Percentiles rank a stretch among this genome's conserved stretches.
phyloP scores from a whole-genome alignment of 1,284 basidiomycete species.

The Leccinum subspadiceum region DNA sequence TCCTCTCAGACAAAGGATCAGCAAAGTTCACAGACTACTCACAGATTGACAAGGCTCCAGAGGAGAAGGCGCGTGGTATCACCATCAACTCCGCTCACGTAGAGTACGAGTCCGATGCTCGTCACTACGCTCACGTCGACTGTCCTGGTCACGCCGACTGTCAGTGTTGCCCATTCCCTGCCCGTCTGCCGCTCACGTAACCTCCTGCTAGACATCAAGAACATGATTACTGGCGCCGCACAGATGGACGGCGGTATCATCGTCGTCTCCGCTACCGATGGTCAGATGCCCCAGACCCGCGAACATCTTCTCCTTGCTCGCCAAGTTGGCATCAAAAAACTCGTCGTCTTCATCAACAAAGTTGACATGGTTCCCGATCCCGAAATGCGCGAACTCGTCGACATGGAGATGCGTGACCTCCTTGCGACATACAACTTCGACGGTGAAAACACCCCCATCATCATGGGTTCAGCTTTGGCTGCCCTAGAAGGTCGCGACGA shows the following conservation, averaged over 20 bases:
- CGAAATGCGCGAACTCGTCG: conserved; percentile 99
- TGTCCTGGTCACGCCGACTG: conserved; percentile 96
- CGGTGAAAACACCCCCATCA: conserved; percentile 94
- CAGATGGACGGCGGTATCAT: conserved; percentile 99
- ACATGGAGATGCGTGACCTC: conserved; percentile 99
- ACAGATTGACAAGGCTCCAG: conserved; percentile 99
- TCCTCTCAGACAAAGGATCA: conserved; percentile 77
- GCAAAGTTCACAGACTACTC: conserved; percentile 98
- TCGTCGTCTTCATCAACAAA: conserved; percentile 99
- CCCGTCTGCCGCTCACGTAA: conserved; percentile 3
- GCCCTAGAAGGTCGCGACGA: conserved; percentile 86
- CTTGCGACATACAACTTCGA: conserved; percentile 92
- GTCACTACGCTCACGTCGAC: conserved; percentile 99
- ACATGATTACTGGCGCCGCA: conserved; percentile 99
- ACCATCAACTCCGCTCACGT: conserved; percentile 96
- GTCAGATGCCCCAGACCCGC: conserved; percentile 99
- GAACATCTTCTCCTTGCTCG: conserved; percentile 97
- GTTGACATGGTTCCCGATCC: conserved; percentile 95
- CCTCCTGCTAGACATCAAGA: conserved; percentile 74
- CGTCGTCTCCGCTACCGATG: conserved; percentile 98
- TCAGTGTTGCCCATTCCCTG: conserved; percentile 35
- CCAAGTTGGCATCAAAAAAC: conserved; percentile 97
- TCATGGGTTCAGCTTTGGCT: conserved; percentile 95
- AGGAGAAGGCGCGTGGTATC: conserved; percentile 99
- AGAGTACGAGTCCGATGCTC: conserved; percentile 91